A percentile compares a stretch with the other conserved stretches of the same genome.
Conservation (phyloP, 495 filamentous ascomycete species). For the Cudoniella acicularis region DNA sequence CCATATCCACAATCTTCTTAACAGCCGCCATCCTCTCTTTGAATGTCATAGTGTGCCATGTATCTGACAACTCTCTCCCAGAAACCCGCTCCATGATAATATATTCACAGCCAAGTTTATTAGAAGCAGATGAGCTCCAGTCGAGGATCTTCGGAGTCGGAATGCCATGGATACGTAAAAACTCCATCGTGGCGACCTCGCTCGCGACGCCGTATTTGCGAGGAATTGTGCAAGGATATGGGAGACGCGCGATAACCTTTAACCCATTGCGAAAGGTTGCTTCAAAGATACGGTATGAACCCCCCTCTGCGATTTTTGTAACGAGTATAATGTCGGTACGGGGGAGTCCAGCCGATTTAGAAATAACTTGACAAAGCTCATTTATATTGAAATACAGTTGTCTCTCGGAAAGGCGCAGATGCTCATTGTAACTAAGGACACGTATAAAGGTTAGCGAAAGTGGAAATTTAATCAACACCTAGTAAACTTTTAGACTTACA, state of each 20-base stretch:
- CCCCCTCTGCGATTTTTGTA: constrained; percentile 4
- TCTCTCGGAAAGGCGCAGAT: constrained; percentile 2
- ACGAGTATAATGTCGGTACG: neutral
- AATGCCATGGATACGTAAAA: constrained; percentile 3
- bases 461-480: neutral
- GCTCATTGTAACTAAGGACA: constrained; percentile 4
- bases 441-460: neutral
- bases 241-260: constrained; percentile 7
- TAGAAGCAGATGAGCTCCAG: constrained; percentile 8
- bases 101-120: constrained; percentile 6
- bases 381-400: constrained; percentile 1
- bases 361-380: neutral
- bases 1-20: constrained; percentile 7
- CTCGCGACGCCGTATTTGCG: constrained; percentile 9
- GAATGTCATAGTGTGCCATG: constrained; percentile 7
- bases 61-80: constrained; percentile 4
- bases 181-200: constrained; percentile 10
- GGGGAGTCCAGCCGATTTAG: neutral
- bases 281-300: constrained; percentile 9
- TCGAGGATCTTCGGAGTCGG: constrained; percentile 4
- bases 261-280: constrained; percentile 4
- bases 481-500: neutral
- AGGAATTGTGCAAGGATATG: constrained; percentile 8
- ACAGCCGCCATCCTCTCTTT: constrained; percentile 4
- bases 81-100: constrained; percentile 4